Evolutionary conservation across 306 rosid species (phyloP).

Genomic region (Cyclanthera cordifolia): DNA sequence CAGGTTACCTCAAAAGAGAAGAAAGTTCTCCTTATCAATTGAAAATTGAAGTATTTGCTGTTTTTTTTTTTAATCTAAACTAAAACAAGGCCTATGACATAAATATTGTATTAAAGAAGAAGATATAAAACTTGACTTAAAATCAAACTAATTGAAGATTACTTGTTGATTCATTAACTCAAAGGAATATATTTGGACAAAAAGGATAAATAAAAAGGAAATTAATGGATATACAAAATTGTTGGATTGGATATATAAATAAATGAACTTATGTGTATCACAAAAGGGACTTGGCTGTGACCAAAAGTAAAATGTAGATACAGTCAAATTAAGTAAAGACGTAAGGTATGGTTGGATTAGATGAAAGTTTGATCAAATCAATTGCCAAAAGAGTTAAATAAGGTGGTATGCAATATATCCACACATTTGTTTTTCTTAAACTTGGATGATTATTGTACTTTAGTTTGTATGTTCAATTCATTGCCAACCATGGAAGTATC

Average conservation of each 20-base stretch:
- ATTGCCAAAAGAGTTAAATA: not conserved
- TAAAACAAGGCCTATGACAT: not conserved
- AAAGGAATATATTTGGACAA: not conserved
- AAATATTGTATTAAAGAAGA: not conserved
- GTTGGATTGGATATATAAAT: slow-evolving; percentile 4
- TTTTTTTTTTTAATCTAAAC: not conserved
- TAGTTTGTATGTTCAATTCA: not conserved
- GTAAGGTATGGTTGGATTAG: not conserved
- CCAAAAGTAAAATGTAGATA: slow-evolving; percentile 3
- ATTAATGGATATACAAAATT: not conserved
- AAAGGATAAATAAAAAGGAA: not conserved
- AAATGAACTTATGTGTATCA: not conserved
- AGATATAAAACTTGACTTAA: not conserved
- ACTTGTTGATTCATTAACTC: not conserved
- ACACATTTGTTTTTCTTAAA: slow-evolving; percentile 4
- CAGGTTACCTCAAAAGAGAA: not conserved
- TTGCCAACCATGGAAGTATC: not conserved
- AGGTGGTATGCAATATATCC: not conserved
- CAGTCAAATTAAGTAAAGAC: slow-evolving; percentile 6
- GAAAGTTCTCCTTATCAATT: not conserved
- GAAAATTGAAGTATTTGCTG: not conserved
- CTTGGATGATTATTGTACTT: not conserved
- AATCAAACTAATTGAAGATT: not conserved
- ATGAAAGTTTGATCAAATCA: slow-evolving; percentile 1
- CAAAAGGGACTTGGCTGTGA: not conserved